These are phyloP conservation scores for Lotus japonicus DNA, from an alignment of 306 rosid species.

Conservation along the genomic window DNA sequence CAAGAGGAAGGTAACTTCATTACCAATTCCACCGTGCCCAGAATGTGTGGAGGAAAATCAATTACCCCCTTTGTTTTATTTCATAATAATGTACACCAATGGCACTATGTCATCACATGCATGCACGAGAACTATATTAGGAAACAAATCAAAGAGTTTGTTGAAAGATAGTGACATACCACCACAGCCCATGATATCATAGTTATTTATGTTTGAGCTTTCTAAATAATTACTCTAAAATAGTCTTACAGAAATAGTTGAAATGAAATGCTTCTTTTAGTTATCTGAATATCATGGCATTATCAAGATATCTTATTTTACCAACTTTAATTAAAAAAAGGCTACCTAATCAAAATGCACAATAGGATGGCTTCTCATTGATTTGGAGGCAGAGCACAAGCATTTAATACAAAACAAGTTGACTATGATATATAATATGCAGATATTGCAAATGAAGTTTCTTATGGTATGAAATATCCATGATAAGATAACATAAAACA, in stretches of 20 bases:
- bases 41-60: neutral
- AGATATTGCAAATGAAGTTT: neutral
- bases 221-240: neutral
- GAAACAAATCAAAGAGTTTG: neutral
- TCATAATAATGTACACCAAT: neutral
- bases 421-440: neutral
- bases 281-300: constrained; percentile 8
- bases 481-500: neutral
- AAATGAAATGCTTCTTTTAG: neutral
- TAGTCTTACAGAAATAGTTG: neutral
- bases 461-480: neutral
- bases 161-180: neutral
- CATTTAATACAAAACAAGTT: neutral
- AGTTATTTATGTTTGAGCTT: neutral
- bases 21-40: neutral
- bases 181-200: neutral
- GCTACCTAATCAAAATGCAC: neutral
- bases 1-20: neutral
- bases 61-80: neutral
- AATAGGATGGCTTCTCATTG: neutral
- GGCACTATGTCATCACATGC: neutral
- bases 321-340: neutral
- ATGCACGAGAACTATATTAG: no score
- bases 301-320: neutral
- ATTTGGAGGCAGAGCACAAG: neutral